phyloP scores from a whole-genome alignment of 305 asterid genomes.

The Solanum hybrid region DNA sequence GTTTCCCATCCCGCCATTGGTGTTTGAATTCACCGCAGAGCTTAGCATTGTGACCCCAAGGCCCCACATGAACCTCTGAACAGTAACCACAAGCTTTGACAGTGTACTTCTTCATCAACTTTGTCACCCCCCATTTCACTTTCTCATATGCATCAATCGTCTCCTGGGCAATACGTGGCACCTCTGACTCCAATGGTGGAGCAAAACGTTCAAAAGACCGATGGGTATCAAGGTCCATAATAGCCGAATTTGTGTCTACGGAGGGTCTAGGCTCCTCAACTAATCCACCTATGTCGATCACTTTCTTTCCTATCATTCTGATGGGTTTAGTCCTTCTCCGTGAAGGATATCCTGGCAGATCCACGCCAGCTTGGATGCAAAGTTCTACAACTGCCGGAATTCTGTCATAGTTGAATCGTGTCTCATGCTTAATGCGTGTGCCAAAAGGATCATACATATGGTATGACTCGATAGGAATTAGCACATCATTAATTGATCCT shows the following conservation, averaged over 20 bases:
- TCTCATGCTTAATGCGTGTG: constrained; percentile 70
- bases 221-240: no score
- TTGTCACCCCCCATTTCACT: no score
- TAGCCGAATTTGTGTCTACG: no score
- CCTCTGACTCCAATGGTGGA: no score
- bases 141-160: no score
- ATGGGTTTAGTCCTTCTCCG: constrained; percentile 75
- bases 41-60: constrained; percentile 90
- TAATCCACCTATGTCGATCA: constrained; percentile 5
- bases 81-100: constrained; percentile 98
- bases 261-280: no score
- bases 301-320: constrained; percentile 73
- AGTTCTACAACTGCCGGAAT: constrained; percentile 84
- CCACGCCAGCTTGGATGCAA: constrained; percentile 95
- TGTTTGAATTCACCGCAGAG: constrained; percentile 92
- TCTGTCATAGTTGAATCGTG: constrained; percentile 65
- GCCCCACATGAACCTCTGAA: constrained; percentile 88
- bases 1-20: constrained; percentile 92
- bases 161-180: no score
- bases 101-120: not conserved
- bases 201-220: no score
- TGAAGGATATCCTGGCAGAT: constrained; percentile 69
- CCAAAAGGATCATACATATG: constrained; percentile 88
- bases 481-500: constrained; percentile 70
- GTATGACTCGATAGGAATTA: constrained; percentile 76